These are phyloP conservation scores for Alternaria angustiovoidea DNA, from an alignment of 2,329 filamentous ascomycete species.

Conservation along the genomic window DNA sequence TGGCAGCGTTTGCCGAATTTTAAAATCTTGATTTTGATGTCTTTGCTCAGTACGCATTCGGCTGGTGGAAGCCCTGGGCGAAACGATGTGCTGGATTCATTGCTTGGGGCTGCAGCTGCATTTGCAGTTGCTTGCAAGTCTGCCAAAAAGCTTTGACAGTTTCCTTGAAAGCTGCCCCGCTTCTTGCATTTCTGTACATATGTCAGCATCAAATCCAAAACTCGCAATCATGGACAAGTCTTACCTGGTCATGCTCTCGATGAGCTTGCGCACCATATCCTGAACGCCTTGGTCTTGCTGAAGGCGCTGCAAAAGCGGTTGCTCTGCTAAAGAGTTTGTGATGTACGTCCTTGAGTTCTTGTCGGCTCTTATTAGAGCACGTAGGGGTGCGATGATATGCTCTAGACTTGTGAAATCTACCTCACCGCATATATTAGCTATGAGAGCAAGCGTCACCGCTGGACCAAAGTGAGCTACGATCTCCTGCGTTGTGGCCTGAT, in stretches of 20 bases:
- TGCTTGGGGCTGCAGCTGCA: conserved; percentile 45
- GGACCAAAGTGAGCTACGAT: conserved; percentile 48
- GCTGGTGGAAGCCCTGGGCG: conserved; percentile 16
- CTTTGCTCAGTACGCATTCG: conserved; percentile 10
- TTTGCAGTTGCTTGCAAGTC: conserved; percentile 48
- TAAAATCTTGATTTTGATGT: conserved; percentile 34
- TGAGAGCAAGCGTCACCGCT: conserved; percentile 40
- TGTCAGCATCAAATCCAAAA: conserved; percentile 21
- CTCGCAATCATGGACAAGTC: background rate
- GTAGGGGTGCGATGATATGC: conserved; percentile 42
- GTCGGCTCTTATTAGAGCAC: conserved; percentile 43
- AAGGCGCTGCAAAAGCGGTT: conserved; percentile 39
- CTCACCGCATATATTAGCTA: conserved; percentile 48
- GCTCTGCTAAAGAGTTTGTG: conserved; percentile 38
- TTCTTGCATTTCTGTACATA: conserved; percentile 47
- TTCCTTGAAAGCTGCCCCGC: conserved; percentile 44
- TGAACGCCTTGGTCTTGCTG: conserved; percentile 41
- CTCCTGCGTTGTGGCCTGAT: conserved; percentile 44
- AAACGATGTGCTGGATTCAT: conserved; percentile 41
- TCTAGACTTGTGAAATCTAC: conserved; percentile 47
- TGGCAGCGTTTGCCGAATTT: conserved; percentile 71
- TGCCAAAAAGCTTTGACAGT: conserved; percentile 48
- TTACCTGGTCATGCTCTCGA: conserved; percentile 46
- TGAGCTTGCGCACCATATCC: conserved; percentile 44
- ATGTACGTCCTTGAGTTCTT: conserved; percentile 44